Evolutionary conservation across 495 filamentous ascomycete species (phyloP), one percentile per base, ranked within the genome.

Genomic region (Trichoderma erinaceum): DNA sequence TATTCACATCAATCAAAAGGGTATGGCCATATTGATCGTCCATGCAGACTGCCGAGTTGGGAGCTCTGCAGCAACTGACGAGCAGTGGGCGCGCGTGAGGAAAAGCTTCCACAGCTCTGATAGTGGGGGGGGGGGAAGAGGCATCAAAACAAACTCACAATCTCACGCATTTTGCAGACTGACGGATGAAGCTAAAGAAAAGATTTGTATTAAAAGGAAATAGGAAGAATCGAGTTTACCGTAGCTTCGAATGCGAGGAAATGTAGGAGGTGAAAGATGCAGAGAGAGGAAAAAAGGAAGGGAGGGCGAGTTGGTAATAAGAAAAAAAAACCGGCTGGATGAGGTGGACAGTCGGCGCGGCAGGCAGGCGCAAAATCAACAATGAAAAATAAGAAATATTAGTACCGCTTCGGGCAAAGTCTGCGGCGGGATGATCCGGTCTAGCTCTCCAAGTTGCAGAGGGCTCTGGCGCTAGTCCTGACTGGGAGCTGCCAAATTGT

Each of bases 161-260:
- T 96, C 87, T 96, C 92, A 89, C 92, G 92, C 92, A 96, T 96
- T 74, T 82, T 89, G 84, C 27, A 32, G 27, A 21, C 56, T 61
- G 56, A 15, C 16, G 8, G 56, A 29, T 29, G 56, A 61, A 61
- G 27, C 23, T 61, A 61, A 61, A 32, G 25, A 52, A 61, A 32
- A 18, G 12, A 25, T 61, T 61, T 23, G 56, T 29, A 61, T 61
- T 61, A 61, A 61, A 61, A 61, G 27, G 56, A 29, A 21, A 13
- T 61, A 61, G 56, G 56, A 61, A 61, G 56, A 61, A 61, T 61
- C 56, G 56, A 32, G 56, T 32, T 3, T 61, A 25, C 56, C 27
- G 56, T 21, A 61, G 25, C 56, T 61, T 61, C 56, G 27, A 21
- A 61, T 61, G 56, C 56, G 56, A 61, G 27, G 56, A 61, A 25